Evolutionary conservation across 2,329 filamentous ascomycete genomes (phyloP), one percentile per base, ranked within the genome.

Genomic region (Teratosphaeria viscida): DNA sequence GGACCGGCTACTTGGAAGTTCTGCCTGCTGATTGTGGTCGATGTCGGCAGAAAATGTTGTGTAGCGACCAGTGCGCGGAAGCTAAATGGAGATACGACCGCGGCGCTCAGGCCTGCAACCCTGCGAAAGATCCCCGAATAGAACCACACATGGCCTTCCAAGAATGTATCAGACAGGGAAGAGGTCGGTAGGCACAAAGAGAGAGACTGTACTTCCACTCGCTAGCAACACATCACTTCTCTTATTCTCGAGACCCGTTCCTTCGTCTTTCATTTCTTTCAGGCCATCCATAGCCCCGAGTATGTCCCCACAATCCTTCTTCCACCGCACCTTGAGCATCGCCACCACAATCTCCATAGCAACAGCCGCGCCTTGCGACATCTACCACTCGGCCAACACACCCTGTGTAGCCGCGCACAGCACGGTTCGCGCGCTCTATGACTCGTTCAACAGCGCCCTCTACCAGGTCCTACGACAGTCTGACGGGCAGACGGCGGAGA

Each of bases 391-490:
- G 0, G 83, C 82, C 0, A 77, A 78, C 56, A 85, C 82, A 1
- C 82, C 83, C n/a, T 87, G 84, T 65, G 73, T 86, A 11, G 84
- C 84, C 0, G 84, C 84, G 0, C 84, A 86, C 68, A 81, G 81
- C 68, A 86, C 83, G n/a, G 86, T 84, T 59, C 80, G 84, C 3
- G 82, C 83, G 16, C 70, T 87, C 6, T 86, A 85, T 71, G 77
- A 71, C 64, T 65, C 75, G 57, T 86, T 74, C 72, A 74, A 57
- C 7, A 81, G 81, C 3, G 56, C 80, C 0, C 79, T 86, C 1
- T 86, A 87, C 70, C 82, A 86, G 64, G 77, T 86, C 2, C 76
- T 76, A 58, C 83, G 84, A 54, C 79, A 73, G 56, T 85, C 82
- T 5, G 77, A 83, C 67, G 67, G 74, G 49, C 66, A 75, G 29